Percentiles rank a stretch among this genome's conserved stretches.
Conservation (phyloP, 495 filamentous ascomycete genomes). For the Xylaria telfairii region DNA sequence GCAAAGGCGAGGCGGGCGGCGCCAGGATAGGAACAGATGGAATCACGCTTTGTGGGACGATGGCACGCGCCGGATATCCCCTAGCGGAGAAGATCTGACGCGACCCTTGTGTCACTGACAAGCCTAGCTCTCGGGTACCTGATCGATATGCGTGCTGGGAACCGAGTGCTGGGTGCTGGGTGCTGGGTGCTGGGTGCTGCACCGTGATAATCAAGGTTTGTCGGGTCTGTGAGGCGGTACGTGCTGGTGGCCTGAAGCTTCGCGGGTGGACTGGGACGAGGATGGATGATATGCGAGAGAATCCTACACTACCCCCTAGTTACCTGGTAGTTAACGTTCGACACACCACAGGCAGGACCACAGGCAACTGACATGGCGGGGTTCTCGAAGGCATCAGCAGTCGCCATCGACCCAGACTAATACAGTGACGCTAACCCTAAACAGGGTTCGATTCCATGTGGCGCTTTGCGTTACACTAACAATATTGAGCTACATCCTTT, state of each 20-base stretch:
- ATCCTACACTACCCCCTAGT: background rate
- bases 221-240: background rate
- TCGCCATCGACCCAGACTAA: too few species aligned
- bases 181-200: background rate
- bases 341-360: background rate
- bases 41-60: slow-evolving; percentile 24
- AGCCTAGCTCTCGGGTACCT: slow-evolving; percentile 19
- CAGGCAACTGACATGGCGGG: background rate
- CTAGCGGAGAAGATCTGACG: slow-evolving; percentile 25
- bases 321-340: background rate
- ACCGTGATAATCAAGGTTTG: slow-evolving; percentile 1
- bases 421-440: background rate
- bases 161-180: background rate
- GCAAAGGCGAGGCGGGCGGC: slow-evolving; percentile 15
- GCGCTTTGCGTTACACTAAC: background rate
- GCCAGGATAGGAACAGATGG: slow-evolving; percentile 18
- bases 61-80: slow-evolving; percentile 18
- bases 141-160: background rate
- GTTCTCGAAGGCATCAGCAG: background rate
- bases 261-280: slow-evolving; percentile 8
- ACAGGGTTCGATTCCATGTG: background rate
- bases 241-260: slow-evolving; percentile 14
- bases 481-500: background rate
- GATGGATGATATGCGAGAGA: slow-evolving; percentile 15
- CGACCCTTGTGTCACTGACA: slow-evolving; percentile 19